Evolutionary conservation across 2,329 filamentous ascomycete species (phyloP).

Genomic region (Neopestalotiopsis sp.): DNA sequence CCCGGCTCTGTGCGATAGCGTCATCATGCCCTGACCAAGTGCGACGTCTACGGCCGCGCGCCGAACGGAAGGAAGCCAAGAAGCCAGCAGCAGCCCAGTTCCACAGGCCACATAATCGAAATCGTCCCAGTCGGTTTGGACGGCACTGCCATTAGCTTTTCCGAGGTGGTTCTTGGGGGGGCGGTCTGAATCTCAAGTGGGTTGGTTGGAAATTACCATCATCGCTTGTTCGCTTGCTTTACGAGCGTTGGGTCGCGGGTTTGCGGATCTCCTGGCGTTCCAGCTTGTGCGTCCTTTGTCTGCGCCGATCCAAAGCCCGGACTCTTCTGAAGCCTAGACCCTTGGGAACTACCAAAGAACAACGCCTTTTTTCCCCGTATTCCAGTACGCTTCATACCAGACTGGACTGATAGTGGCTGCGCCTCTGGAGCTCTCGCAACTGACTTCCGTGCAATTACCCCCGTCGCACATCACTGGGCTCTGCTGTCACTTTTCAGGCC

Average conservation of each 20-base stretch:
- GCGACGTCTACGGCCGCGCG: neutral
- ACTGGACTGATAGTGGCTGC: neutral
- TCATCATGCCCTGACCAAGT: neutral
- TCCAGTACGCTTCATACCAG: neutral
- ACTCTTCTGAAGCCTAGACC: neutral
- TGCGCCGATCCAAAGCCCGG: neutral
- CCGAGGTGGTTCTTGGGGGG: neutral
- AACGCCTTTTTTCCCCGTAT: neutral
- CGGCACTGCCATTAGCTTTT: constrained; percentile 8
- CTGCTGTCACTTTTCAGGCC: neutral
- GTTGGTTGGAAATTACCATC: constrained; percentile 6
- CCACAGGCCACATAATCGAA: constrained; percentile 16
- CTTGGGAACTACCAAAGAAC: neutral
- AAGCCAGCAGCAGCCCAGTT: constrained; percentile 9
- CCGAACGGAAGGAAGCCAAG: neutral
- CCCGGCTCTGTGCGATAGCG: neutral
- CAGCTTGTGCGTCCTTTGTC: constrained; percentile 1
- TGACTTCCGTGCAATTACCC: neutral
- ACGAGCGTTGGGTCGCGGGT: constrained; percentile 3
- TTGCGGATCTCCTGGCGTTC: neutral
- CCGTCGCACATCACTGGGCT: neutral
- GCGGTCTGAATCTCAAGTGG: constrained; percentile 12
- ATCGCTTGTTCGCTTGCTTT: neutral
- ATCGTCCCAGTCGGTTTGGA: neutral
- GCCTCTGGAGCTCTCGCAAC: neutral